A percentile compares a stretch with the other conserved stretches of the same genome.
phyloP scores from a whole-genome alignment of 129 eudicot species.

The Scalesia atractyloides region DNA sequence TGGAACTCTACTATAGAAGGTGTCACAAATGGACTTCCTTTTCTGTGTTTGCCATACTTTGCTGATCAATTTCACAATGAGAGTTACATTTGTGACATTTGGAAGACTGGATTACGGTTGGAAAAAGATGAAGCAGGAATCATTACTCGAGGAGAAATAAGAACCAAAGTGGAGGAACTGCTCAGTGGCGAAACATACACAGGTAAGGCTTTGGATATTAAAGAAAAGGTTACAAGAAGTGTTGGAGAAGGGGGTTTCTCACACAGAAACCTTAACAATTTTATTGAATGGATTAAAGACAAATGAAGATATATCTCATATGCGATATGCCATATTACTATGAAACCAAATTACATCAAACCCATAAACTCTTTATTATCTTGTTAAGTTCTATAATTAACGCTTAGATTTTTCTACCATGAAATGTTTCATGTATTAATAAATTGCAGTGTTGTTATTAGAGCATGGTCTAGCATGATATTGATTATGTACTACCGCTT shows the following conservation, averaged over 20 bases:
- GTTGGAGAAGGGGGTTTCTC: conserved; percentile 42
- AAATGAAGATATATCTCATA: neutral
- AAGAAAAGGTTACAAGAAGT: conserved; percentile 14
- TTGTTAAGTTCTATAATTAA: neutral
- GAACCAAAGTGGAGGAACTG: conserved; percentile 40
- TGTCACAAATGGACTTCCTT: conserved; percentile 55
- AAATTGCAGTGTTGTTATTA: no score
- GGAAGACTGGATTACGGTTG: conserved; percentile 55
- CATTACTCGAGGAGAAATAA: conserved; percentile 47
- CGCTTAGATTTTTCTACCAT: no score
- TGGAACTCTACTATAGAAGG: conserved; percentile 70
- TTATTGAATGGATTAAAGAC: conserved; percentile 45
- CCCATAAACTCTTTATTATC: neutral
- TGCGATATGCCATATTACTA: neutral
- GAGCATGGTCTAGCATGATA: no score
- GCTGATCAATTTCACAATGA: conserved; percentile 53
- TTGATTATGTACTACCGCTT: no score
- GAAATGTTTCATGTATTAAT: no score
- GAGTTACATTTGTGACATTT: conserved; percentile 50
- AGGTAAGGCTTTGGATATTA: conserved; percentile 38
- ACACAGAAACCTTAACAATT: conserved; percentile 33
- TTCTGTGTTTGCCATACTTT: conserved; percentile 72
- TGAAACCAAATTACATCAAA: neutral
- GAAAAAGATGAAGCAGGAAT: conserved; percentile 45
- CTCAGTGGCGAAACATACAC: conserved; percentile 24